A percentile compares a stretch with the other conserved stretches of the same genome.
Evolutionary conservation across 2,329 filamentous ascomycete species (phyloP).

Genomic region (Keithomyces neogunnii): DNA sequence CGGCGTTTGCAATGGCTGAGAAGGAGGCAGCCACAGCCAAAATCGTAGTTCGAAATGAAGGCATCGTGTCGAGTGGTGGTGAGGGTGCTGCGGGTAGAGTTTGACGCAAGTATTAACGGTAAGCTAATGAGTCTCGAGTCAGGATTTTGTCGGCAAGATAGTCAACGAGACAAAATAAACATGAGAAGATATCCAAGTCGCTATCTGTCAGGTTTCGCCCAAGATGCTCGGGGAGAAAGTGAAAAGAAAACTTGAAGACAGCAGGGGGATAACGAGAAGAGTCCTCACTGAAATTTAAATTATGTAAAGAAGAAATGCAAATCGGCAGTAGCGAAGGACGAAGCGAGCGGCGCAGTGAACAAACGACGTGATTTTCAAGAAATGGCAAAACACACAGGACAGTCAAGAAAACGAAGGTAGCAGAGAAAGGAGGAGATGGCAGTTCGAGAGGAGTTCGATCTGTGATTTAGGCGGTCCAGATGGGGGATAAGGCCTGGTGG

Average conservation of each 20-base stretch:
- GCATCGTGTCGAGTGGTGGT: conserved; percentile 32
- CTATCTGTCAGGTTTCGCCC: no score
- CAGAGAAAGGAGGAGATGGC: neutral
- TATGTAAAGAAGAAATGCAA: neutral
- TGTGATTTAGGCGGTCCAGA: neutral
- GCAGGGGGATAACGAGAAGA: no score
- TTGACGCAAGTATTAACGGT: neutral
- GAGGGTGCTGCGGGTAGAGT: neutral
- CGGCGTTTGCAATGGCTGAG: conserved; percentile 42
- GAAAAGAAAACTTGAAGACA: no score
- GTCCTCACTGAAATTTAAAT: no score
- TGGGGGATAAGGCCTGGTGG: neutral
- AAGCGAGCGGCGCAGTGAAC: neutral
- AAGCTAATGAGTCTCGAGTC: neutral
- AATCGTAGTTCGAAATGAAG: conserved; percentile 42
- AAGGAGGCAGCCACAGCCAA: conserved; percentile 47
- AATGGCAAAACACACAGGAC: neutral
- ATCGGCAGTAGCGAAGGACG: neutral
- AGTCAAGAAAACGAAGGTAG: neutral
- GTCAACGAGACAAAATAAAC: no score
- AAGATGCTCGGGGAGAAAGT: no score
- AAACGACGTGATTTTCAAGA: neutral
- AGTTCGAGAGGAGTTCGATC: neutral
- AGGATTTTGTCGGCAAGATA: neutral
- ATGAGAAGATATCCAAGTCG: no score